phyloP scores from a whole-genome alignment of 2,329 filamentous ascomycete species.

The Fusarium goolgardi region DNA sequence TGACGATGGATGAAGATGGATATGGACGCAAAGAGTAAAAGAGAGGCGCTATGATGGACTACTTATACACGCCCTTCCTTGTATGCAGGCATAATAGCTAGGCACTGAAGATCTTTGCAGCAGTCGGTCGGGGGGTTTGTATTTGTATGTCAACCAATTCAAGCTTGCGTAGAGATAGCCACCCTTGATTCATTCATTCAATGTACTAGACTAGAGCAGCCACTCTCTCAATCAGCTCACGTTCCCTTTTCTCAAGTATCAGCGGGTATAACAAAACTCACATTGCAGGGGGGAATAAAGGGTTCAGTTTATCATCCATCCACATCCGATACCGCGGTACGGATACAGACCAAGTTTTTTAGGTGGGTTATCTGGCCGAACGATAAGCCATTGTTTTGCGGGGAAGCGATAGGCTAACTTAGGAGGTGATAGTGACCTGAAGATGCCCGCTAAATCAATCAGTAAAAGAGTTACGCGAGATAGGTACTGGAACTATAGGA shows the following conservation, averaged over 20 bases:
- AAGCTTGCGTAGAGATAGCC: not conserved
- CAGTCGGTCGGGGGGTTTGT: not conserved
- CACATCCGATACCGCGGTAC: constrained; percentile 1
- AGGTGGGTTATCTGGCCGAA: constrained; percentile 17
- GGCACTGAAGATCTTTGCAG: constrained; percentile 13
- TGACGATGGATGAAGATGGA: constrained; percentile 15
- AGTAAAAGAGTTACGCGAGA: constrained; percentile 7
- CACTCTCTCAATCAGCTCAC: not conserved
- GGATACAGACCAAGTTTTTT: constrained; percentile 8
- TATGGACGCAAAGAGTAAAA: not conserved
- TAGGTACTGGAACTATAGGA: not conserved
- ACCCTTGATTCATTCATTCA: not conserved
- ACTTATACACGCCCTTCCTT: constrained; percentile 22
- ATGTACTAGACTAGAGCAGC: not conserved
- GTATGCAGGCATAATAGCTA: not conserved
- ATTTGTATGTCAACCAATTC: not conserved
- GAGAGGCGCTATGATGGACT: constrained; percentile 7
- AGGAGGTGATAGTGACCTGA: constrained; percentile 1
- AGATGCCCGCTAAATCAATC: not conserved
- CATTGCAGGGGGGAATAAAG: not conserved
- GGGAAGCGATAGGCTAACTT: constrained; percentile 20
- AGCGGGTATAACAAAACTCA: not conserved
- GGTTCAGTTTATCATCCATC: not conserved
- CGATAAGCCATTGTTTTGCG: constrained; percentile 30
- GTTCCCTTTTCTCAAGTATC: not conserved